Evolutionary conservation across 2,329 filamentous ascomycete species (phyloP).

Genomic region (Paecilomyces sp.): DNA sequence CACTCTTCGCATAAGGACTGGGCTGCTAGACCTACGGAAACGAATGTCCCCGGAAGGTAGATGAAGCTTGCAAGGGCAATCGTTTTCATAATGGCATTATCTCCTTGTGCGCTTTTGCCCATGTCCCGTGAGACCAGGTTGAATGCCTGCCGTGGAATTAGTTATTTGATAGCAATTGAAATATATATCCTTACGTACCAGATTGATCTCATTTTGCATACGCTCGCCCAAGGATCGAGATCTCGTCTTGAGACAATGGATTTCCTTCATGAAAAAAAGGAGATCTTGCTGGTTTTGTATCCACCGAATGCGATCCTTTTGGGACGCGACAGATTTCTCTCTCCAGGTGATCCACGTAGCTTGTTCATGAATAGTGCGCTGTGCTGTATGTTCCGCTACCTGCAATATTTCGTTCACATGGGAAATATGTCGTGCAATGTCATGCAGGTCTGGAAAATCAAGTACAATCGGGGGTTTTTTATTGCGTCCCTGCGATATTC

Average conservation of each 20-base stretch:
- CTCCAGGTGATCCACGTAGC: neutral
- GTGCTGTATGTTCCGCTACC: constrained; percentile 20
- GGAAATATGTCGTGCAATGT: constrained; percentile 24
- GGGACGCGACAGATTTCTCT: constrained; percentile 1
- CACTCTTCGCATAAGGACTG: neutral
- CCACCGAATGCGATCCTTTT: neutral
- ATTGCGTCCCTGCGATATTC: constrained; percentile 6
- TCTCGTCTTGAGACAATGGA: constrained; percentile 19
- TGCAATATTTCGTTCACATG: constrained; percentile 25
- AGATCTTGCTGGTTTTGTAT: constrained; percentile 10
- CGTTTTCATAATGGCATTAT: constrained; percentile 23
- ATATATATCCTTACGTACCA: constrained; percentile 11
- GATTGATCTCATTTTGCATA: constrained; percentile 26
- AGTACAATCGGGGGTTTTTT: constrained; percentile 1
- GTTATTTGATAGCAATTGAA: neutral
- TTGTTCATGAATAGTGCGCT: constrained; percentile 15
- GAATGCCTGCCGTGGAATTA: constrained; percentile 16
- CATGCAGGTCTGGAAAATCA: constrained; percentile 20
- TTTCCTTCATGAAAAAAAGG: constrained; percentile 14
- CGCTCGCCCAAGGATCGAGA: constrained; percentile 20
- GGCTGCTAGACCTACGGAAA: constrained; percentile 15
- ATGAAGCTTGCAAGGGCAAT: constrained; percentile 19
- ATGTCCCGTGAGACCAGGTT: constrained; percentile 25
- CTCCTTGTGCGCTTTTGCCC: constrained; percentile 13
- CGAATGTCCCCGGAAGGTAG: constrained; percentile 23